Evolutionary conservation across 2,329 filamentous ascomycete species (phyloP).

Genomic region (Fusarium beomiforme): DNA sequence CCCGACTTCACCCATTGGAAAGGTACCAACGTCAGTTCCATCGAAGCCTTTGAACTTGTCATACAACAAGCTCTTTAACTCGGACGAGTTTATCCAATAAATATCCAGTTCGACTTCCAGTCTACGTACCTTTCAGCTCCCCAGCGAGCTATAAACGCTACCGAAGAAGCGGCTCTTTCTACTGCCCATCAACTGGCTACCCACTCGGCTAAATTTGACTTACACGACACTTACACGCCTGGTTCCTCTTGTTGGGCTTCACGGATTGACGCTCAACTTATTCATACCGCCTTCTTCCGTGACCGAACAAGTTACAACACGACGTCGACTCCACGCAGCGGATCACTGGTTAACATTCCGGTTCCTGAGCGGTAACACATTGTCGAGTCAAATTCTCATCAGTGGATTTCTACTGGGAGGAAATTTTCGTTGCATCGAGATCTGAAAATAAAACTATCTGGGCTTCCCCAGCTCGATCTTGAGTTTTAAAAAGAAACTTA

Average conservation of each 20-base stretch:
- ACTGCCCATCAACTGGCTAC: slow-evolving; percentile 10
- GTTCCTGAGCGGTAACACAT: slow-evolving; percentile 43
- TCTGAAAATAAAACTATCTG: slow-evolving; percentile 22
- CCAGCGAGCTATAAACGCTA: slow-evolving; percentile 20
- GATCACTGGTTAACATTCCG: slow-evolving; percentile 34
- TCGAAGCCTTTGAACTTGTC: neutral
- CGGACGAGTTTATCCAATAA: neutral
- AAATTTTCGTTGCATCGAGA: slow-evolving; percentile 39
- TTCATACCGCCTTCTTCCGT: slow-evolving; percentile 34
- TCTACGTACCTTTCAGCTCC: neutral
- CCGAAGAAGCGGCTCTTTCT: slow-evolving; percentile 27
- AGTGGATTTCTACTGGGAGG: slow-evolving; percentile 30
- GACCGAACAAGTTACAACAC: slow-evolving; percentile 37
- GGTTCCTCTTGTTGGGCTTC: slow-evolving; percentile 4
- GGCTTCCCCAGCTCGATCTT: slow-evolving; percentile 20
- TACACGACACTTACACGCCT: slow-evolving; percentile 36
- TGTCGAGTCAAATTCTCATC: slow-evolving; percentile 29
- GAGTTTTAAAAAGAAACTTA: slow-evolving; percentile 28
- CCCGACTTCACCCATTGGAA: slow-evolving; percentile 37
- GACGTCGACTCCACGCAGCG: slow-evolving; percentile 41
- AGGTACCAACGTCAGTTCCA: slow-evolving; percentile 1
- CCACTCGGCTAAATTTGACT: slow-evolving; percentile 35
- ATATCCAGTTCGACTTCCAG: neutral
- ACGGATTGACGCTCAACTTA: slow-evolving; percentile 30
- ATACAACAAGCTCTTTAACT: neutral